Percentiles rank a stretch among this genome's conserved stretches.
phyloP scores from a whole-genome alignment of 495 filamentous ascomycete genomes.

The Talaromyces borbonicus region DNA sequence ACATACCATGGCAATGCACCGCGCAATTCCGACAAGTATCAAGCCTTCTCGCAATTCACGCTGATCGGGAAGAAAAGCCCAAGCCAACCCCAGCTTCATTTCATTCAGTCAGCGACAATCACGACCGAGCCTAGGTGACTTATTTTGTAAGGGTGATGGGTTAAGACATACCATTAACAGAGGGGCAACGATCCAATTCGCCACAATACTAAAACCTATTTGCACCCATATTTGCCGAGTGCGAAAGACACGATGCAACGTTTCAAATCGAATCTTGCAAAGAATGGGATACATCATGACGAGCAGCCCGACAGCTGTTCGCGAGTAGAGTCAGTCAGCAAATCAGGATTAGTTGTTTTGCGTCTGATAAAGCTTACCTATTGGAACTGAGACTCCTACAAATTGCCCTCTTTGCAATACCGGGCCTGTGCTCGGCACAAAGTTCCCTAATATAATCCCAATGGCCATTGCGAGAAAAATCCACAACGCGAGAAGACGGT shows the following conservation, averaged over 20 bases:
- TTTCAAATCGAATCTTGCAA: conserved; percentile 85
- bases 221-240: conserved; percentile 64
- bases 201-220: conserved; percentile 62
- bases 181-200: conserved; percentile 89
- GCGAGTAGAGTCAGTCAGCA: too few species aligned
- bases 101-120: neutral
- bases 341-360: conserved; percentile 3
- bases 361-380: conserved; percentile 44
- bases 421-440: conserved; percentile 50
- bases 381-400: conserved; percentile 64
- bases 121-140: neutral
- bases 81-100: conserved; percentile 53
- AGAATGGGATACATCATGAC: conserved; percentile 96
- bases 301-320: conserved; percentile 63
- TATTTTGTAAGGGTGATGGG: neutral
- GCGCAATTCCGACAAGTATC: conserved; percentile 66
- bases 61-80: conserved; percentile 75
- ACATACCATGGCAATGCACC: conserved; percentile 78
- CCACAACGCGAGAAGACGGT: conserved; percentile 74
- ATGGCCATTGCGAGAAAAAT: conserved; percentile 78
- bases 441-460: conserved; percentile 73
- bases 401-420: conserved; percentile 64
- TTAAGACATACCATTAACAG: conserved; percentile 65
- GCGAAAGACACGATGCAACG: conserved; percentile 57
- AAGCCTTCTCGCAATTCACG: conserved; percentile 57